Evolutionary conservation across 1,284 basidiomycete species (phyloP).

Genomic region (Cerrena zonata): DNA sequence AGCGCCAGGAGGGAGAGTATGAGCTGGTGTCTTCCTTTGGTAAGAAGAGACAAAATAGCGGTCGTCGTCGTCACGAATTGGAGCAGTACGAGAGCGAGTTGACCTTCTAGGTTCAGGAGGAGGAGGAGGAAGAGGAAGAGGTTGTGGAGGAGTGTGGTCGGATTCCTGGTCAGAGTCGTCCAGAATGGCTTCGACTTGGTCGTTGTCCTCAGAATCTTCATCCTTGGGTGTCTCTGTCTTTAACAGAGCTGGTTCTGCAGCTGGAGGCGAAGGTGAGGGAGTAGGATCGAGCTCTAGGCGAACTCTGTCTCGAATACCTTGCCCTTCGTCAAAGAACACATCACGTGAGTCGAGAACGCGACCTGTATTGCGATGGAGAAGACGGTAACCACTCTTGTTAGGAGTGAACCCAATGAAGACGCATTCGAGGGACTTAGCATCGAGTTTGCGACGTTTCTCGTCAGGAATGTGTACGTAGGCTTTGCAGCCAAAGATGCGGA

Average conservation of each 20-base stretch:
- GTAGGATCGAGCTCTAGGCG: no score
- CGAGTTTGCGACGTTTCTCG: conserved; percentile 14
- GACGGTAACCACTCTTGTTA: conserved; percentile 18
- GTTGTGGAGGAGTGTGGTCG: not conserved
- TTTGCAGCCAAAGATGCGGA: conserved; percentile 19
- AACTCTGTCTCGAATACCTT: no score
- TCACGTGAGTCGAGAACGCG: conserved; percentile 12
- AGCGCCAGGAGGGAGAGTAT: no score
- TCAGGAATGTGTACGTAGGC: conserved; percentile 14
- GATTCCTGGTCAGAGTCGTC: no score
- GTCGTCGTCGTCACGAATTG: conserved; percentile 2
- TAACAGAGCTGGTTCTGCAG: no score
- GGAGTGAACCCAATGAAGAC: conserved; percentile 23
- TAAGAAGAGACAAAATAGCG: conserved; percentile 3
- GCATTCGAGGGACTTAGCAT: conserved; percentile 20
- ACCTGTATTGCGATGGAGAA: conserved; percentile 14
- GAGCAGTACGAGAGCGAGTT: not conserved
- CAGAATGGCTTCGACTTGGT: no score
- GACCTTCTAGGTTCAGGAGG: no score
- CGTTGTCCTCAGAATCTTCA: no score
- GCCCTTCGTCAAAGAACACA: conserved; percentile 13
- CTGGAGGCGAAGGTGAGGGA: no score
- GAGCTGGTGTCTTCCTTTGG: not conserved
- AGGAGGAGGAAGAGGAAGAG: no score
- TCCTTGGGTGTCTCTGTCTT: no score